Conservation (phyloP, 768 basidiomycete species). For the Hypholoma sublateritium region DNA sequence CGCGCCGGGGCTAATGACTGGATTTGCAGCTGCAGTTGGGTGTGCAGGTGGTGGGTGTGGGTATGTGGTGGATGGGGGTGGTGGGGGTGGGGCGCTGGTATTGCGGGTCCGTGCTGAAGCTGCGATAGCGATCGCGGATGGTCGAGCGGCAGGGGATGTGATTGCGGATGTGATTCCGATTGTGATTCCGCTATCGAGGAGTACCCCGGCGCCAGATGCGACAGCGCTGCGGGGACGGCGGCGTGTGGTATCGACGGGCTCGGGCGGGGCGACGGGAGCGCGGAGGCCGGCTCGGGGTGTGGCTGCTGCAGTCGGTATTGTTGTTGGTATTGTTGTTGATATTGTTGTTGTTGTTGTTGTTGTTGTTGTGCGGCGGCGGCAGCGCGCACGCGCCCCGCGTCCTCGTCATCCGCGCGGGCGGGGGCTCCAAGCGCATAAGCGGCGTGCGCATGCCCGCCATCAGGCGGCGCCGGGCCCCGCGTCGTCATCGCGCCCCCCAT, state of each 20-base stretch:
- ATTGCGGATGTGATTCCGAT: too few relatives aligned
- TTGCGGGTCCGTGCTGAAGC: not conserved
- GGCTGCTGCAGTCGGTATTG: not conserved
- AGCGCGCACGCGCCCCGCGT: too few relatives aligned
- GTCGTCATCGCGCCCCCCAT: too few relatives aligned
- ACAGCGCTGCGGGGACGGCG: too few relatives aligned
- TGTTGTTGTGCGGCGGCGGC: not conserved
- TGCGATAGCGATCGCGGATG: too few relatives aligned
- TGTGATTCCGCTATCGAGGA: not conserved
- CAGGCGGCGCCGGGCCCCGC: too few relatives aligned
- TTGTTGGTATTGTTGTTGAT: not conserved
- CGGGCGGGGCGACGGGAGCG: not conserved
- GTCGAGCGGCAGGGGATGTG: too few relatives aligned
- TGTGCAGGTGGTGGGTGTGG: too few relatives aligned
- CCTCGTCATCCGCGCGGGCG: too few relatives aligned
- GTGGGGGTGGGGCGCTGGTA: not conserved
- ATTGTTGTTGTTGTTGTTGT: not conserved
- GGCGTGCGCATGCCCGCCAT: too few relatives aligned
- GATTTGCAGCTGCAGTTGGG: too few relatives aligned
- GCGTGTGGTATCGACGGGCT: not conserved
- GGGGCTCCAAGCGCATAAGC: too few relatives aligned
- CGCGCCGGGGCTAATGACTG: slow-evolving; percentile 6
- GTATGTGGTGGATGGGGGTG: not conserved
- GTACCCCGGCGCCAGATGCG: not conserved
- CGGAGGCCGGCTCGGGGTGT: not conserved